phyloP scores from a whole-genome alignment of 2,329 filamentous ascomycete genomes.

The Byssothecium circinans region DNA sequence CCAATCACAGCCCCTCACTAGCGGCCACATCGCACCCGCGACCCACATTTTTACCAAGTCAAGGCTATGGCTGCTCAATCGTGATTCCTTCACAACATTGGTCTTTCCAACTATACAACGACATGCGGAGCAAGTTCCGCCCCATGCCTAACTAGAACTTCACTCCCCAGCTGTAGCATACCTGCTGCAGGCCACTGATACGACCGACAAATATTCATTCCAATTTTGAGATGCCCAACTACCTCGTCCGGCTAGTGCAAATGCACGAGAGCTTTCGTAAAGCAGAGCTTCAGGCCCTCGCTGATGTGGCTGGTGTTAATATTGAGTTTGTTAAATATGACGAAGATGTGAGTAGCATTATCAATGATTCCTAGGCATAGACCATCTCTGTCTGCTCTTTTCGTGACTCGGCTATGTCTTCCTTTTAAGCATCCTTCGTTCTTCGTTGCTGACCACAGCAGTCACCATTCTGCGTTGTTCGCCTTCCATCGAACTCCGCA shows the following conservation, averaged over 20 bases:
- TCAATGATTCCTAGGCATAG: no score
- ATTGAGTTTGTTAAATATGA: constrained; percentile 76
- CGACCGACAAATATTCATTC: no score
- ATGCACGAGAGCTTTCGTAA: constrained; percentile 87
- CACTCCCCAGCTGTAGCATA: no score
- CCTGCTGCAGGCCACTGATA: no score
- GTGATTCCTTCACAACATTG: background rate
- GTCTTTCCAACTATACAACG: background rate
- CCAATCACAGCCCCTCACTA: background rate
- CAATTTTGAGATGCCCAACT: constrained; percentile 66
- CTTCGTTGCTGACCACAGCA: constrained; percentile 43
- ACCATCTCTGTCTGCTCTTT: background rate
- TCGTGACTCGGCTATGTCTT: background rate
- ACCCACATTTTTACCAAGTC: background rate
- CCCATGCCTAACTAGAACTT: background rate
- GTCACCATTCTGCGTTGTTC: constrained; percentile 85
- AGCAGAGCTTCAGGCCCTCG: constrained; percentile 81
- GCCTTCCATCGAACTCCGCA: constrained; percentile 62
- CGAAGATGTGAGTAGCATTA: constrained; percentile 62
- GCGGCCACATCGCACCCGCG: background rate
- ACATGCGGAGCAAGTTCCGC: background rate
- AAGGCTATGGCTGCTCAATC: background rate
- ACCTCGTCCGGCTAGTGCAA: constrained; percentile 86
- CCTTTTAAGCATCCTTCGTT: background rate
- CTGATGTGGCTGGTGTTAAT: constrained; percentile 65